Evolutionary conservation across 805 yeast genomes (phyloP).

Genomic region (Candida sakaeoensis): DNA sequence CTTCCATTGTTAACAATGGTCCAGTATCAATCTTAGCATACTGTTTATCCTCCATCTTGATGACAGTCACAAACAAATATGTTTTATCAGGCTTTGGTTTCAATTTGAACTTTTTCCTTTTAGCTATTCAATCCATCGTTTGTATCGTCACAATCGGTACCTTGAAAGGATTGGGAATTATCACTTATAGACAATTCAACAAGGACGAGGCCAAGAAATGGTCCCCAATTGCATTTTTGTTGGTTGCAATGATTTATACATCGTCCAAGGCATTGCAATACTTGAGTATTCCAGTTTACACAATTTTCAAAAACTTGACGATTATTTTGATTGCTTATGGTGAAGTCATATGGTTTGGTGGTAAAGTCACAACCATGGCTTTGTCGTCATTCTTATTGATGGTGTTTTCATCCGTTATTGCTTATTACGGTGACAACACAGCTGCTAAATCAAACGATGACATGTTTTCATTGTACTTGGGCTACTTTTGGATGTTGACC

Average conservation of each 20-base stretch:
- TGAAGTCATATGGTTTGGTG: slow-evolving; percentile 97
- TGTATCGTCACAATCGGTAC: slow-evolving; percentile 71
- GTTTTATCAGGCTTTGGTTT: slow-evolving; percentile 74
- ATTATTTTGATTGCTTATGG: slow-evolving; percentile 97
- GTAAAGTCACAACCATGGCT: slow-evolving; percentile 84
- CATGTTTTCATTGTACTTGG: slow-evolving; percentile 51
- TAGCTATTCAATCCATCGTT: slow-evolving; percentile 85
- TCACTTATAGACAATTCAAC: slow-evolving; percentile 84
- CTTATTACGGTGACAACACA: slow-evolving; percentile 78
- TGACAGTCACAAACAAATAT: slow-evolving; percentile 97
- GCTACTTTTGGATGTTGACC: slow-evolving; percentile 95
- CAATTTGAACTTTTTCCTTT: slow-evolving; percentile 80
- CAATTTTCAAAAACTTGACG: slow-evolving; percentile 96
- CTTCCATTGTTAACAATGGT: slow-evolving; percentile 48
- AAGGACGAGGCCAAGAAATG: slow-evolving; percentile 89
- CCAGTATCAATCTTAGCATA: slow-evolving; percentile 74
- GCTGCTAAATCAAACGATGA: slow-evolving; percentile 35
- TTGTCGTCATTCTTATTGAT: slow-evolving; percentile 83
- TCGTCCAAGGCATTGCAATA: slow-evolving; percentile 91
- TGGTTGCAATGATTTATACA: slow-evolving; percentile 94
- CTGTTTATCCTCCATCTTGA: slow-evolving; percentile 90
- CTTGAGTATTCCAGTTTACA: slow-evolving; percentile 91
- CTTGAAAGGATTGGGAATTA: slow-evolving; percentile 70
- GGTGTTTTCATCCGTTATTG: slow-evolving; percentile 95
- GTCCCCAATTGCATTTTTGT: slow-evolving; percentile 87